Evolutionary conservation across 1,284 basidiomycete species (phyloP).

Genomic region (Gomphus sp.): DNA sequence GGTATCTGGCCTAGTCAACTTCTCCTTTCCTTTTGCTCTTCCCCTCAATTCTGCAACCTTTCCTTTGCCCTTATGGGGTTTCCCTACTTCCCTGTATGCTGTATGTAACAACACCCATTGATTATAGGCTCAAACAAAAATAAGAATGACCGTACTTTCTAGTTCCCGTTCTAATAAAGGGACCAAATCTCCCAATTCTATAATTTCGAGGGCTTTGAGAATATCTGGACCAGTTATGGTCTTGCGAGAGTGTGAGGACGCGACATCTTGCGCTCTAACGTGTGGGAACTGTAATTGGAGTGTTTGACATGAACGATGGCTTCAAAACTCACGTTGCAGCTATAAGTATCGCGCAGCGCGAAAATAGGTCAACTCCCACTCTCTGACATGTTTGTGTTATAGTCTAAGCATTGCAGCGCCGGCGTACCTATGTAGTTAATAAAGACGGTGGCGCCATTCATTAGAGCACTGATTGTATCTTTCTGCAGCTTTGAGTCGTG

Average conservation of each 20-base stretch:
- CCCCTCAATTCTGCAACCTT: neutral
- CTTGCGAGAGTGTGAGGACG: conserved; percentile 29
- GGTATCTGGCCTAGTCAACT: neutral
- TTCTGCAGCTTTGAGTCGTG: conserved; percentile 36
- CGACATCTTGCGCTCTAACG: conserved; percentile 31
- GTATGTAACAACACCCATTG: neutral
- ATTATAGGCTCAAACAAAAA: neutral
- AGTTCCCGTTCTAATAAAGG: conserved; percentile 32
- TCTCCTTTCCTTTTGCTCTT: conserved; percentile 18
- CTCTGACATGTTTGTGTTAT: no score
- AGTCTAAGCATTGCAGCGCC: neutral
- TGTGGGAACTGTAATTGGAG: neutral
- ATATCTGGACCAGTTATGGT: conserved; percentile 35
- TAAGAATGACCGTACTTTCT: conserved; percentile 21
- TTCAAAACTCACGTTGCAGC: conserved; percentile 18
- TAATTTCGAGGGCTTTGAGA: conserved; percentile 30
- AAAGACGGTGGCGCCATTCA: conserved; percentile 33
- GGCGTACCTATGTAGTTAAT: conserved; percentile 35
- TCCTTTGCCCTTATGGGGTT: conserved; percentile 6
- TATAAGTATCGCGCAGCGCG: conserved; percentile 1
- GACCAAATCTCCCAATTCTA: conserved; percentile 31
- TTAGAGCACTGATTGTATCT: conserved; percentile 31
- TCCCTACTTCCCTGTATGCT: neutral
- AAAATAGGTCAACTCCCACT: no score
- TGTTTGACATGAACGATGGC: neutral